phyloP scores from a whole-genome alignment of 148 eudicot genomes.

The Cornus suecica region DNA sequence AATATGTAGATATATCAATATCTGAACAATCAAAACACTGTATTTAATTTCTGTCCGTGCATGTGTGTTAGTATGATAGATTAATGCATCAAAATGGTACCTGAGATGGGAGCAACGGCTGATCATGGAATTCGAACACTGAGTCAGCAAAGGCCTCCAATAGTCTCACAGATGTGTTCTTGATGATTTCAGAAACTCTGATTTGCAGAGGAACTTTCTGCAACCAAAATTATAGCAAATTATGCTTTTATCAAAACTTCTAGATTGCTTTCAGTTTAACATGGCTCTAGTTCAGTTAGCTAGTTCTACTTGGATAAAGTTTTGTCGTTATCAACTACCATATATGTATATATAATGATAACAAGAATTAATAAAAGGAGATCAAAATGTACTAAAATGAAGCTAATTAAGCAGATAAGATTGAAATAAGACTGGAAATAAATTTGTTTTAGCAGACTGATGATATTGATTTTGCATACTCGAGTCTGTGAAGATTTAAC shows the following conservation, averaged over 20 bases:
- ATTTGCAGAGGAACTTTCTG: constrained; percentile 14
- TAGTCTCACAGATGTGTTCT: constrained; percentile 18
- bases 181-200: constrained; percentile 16
- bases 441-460: neutral
- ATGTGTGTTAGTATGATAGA: neutral
- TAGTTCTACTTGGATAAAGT: too few relatives aligned
- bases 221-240: constrained; percentile 7
- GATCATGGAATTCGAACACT: constrained; percentile 33
- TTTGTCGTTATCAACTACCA: too few relatives aligned
- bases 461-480: too few relatives aligned
- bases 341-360: too few relatives aligned
- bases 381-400: neutral
- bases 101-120: constrained; percentile 42
- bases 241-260: neutral
- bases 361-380: too few relatives aligned
- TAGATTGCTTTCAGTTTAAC: neutral
- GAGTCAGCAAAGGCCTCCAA: constrained; percentile 35
- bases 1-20: neutral
- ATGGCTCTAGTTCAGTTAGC: neutral
- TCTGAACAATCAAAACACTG: neutral
- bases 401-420: neutral
- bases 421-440: too few relatives aligned
- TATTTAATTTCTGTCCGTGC: neutral
- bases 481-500: neutral
- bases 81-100: constrained; percentile 7